Evolutionary conservation across 441 rosid genomes (phyloP).

Genomic region (Populus hybrid): DNA sequence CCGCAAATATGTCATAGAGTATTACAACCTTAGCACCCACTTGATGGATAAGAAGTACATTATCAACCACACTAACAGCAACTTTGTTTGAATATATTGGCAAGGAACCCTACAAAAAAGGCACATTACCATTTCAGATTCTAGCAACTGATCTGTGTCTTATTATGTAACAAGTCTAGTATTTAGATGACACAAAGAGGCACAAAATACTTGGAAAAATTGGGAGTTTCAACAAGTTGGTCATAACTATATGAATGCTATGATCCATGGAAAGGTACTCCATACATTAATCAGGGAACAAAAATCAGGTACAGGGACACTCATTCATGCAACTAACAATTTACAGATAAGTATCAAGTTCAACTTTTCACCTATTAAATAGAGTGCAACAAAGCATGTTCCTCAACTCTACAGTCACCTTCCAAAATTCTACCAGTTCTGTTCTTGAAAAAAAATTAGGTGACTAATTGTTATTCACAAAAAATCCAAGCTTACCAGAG

Average conservation of each 20-base stretch:
- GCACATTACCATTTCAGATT: conserved; percentile 2
- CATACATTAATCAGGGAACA: neutral
- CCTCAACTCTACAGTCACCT: conserved; percentile 1
- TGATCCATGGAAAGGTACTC: neutral
- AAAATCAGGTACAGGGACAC: neutral
- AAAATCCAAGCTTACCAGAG: neutral
- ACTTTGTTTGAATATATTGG: conserved; percentile 90
- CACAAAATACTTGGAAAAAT: neutral
- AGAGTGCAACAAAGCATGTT: neutral
- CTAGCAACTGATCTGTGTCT: conserved; percentile 8
- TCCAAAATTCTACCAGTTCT: neutral
- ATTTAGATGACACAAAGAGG: neutral
- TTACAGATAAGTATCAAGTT: conserved; percentile 1
- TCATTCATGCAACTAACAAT: neutral
- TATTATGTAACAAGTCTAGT: neutral
- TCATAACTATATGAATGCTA: neutral
- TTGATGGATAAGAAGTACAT: conserved; percentile 94
- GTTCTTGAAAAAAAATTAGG: neutral
- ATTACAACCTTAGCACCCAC: conserved; percentile 93
- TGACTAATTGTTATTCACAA: neutral
- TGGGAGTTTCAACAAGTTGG: neutral
- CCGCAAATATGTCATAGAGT: conserved; percentile 81
- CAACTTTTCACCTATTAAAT: neutral
- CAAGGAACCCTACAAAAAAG: conserved; percentile 74
- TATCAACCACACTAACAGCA: conserved; percentile 85